Conservation (phyloP, 1,284 basidiomycete species). For the Megacollybia platyphylla region DNA sequence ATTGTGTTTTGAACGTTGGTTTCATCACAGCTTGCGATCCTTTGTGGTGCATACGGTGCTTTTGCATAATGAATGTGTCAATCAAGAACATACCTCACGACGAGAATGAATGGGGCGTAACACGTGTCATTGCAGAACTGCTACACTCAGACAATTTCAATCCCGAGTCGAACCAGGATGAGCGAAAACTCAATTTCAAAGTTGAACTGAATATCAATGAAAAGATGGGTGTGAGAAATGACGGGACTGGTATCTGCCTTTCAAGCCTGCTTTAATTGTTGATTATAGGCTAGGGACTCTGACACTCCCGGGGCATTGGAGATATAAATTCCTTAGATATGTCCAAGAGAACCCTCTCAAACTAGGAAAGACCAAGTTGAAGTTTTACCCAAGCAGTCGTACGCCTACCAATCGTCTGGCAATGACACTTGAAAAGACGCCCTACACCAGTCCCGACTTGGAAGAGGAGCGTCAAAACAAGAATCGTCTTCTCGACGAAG, state of each 20-base stretch:
- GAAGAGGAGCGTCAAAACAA: conserved; percentile 40
- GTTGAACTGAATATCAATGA: conserved; percentile 35
- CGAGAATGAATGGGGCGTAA: conserved; percentile 43
- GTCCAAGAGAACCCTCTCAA: conserved; percentile 21
- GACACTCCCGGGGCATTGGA: conserved; percentile 27
- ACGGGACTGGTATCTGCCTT: conserved; percentile 30
- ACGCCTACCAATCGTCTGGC: conserved; percentile 12
- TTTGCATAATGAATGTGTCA: conserved; percentile 29
- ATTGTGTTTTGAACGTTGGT: too few species aligned
- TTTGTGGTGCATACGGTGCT: too few species aligned
- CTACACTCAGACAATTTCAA: conserved; percentile 43
- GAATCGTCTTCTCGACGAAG: conserved; percentile 26
- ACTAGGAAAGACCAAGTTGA: conserved; percentile 22
- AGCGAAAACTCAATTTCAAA: conserved; percentile 33
- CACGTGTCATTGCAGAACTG: conserved; percentile 34
- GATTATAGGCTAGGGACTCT: conserved; percentile 12
- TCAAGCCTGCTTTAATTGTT: too few species aligned
- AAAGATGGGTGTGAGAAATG: conserved; percentile 40
- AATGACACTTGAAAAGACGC: conserved; percentile 38
- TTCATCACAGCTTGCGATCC: too few species aligned
- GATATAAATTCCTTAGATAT: conserved; percentile 32
- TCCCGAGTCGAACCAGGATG: conserved; percentile 10
- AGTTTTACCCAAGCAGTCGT: conserved; percentile 21
- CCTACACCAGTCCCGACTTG: conserved; percentile 45
- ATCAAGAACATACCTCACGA: conserved; percentile 32